Evolutionary conservation across 345 rosid genomes (phyloP).

Genomic region (Rhizophora apiculata): DNA sequence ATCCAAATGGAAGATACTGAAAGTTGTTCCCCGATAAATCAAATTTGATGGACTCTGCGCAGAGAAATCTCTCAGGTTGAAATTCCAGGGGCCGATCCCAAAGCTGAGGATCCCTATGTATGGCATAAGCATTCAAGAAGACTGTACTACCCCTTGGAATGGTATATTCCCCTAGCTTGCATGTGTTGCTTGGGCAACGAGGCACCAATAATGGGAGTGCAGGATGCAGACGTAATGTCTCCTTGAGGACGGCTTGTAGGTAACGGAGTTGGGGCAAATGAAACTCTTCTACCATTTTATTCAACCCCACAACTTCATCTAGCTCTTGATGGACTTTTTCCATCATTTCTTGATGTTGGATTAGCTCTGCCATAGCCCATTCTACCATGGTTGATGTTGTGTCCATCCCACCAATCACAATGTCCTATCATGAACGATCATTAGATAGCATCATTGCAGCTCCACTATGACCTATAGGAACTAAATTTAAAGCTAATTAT

Average conservation of each 20-base stretch:
- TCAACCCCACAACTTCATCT: constrained; percentile 37
- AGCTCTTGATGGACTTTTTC: constrained; percentile 36
- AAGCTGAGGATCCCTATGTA: constrained; percentile 49
- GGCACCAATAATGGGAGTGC: constrained; percentile 46
- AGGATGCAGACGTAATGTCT: constrained; percentile 49
- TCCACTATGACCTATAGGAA: neutral
- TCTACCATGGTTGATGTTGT: constrained; percentile 45
- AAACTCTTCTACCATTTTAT: constrained; percentile 46
- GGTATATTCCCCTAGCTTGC: constrained; percentile 39
- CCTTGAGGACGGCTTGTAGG: constrained; percentile 45
- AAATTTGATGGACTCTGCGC: constrained; percentile 11
- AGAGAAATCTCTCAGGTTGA: constrained; percentile 44
- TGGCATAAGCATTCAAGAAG: constrained; percentile 45
- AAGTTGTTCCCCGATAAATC: constrained; percentile 41
- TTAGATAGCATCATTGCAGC: neutral
- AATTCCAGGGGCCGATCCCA: constrained; percentile 51
- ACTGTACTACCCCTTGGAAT: constrained; percentile 40
- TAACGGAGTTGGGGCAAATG: constrained; percentile 41
- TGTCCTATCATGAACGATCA: constrained; percentile 1
- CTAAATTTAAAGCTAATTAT: neutral
- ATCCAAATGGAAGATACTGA: constrained; percentile 47
- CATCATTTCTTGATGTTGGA: constrained; percentile 32
- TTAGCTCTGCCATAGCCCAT: constrained; percentile 50
- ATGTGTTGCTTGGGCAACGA: constrained; percentile 33
- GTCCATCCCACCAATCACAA: constrained; percentile 13